Evolutionary conservation across 2,329 filamentous ascomycete species (phyloP), one percentile per base, ranked within the genome.

Genomic region (Coniosporium tulheliwenetii): DNA sequence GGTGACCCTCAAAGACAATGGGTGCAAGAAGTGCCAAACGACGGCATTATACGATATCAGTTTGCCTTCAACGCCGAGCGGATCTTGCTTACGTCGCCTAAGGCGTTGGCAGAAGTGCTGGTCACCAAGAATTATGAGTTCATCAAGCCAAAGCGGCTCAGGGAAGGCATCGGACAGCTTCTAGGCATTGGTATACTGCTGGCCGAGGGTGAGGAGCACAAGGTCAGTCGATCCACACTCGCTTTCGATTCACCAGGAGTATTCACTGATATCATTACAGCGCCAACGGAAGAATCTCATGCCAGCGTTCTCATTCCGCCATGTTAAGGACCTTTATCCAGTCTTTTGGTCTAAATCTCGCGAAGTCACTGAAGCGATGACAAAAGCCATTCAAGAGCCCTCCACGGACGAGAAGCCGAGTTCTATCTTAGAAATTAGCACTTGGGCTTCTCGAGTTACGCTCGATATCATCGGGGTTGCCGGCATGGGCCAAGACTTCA

Each of bases 191-290:
- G 83, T 8, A 64, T 89, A 10, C 61, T 95, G 32, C 65, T 95
- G 9, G 82, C 85, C 2, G 87, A 95, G 59, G 87, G 87, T n/a
- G 83, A 93, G 10, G 83, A 87, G 52, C 89, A 95, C 59, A 91
- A 81, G 63, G 65, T 74, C 50, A 31, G 46, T 32, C 15, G n/a
- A 8, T 12, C n/a, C 15, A 10, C 12, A 4, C 31, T 13, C 2
- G 9, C 39, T n/a, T 31, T 26, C 14, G 29, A 5, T 12, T 15
- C 36, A 15, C 10, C 10, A 13, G 12, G 10, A n/a, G 7, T 37
- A 15, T 19, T 37, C 12, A 10, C 47, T 51, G 29, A 53, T 37
- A 13, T 12, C 1, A 13, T 8, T 29, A 8, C 32, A 62, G 58
- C 54, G 58, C n/a, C 67, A 70, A 48, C 51, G 67, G 32, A 67